Conservation (phyloP, 1,284 basidiomycete species). For the Porogramme epimiltina region DNA sequence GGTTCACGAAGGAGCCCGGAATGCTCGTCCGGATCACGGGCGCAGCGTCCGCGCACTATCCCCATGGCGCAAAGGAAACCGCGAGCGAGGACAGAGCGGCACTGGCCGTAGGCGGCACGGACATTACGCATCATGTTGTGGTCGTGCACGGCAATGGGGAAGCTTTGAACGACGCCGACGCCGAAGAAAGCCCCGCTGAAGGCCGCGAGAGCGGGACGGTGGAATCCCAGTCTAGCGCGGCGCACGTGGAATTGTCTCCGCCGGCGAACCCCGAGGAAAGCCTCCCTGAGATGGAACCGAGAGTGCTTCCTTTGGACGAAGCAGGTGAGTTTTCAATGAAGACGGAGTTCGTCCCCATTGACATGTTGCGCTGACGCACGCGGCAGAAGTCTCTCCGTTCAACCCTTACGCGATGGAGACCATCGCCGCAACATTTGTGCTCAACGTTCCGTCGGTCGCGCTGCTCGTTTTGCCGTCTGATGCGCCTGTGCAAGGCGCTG, state of each 20-base stretch:
- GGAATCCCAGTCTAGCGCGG: not conserved
- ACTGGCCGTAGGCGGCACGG: conserved; percentile 29
- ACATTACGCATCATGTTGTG: conserved; percentile 61
- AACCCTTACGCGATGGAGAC: conserved; percentile 62
- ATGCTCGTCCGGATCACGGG: too few species aligned
- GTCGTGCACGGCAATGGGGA: conserved; percentile 54
- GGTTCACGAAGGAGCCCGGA: conserved; percentile 43
- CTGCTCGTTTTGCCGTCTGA: conserved; percentile 66
- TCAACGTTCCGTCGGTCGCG: conserved; percentile 69
- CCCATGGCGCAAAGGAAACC: too few species aligned
- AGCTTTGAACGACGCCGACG: conserved; percentile 44
- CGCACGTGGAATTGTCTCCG: conserved; percentile 3
- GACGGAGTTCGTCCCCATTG: too few species aligned
- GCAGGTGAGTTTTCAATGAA: too few species aligned
- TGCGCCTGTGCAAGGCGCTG: conserved; percentile 57
- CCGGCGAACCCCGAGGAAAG: not conserved
- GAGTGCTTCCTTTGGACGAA: not conserved
- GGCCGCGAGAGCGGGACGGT: conserved; percentile 1
- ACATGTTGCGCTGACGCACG: too few species aligned
- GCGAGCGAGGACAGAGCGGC: conserved; percentile 24
- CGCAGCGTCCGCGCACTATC: too few species aligned
- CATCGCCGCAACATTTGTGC: conserved; percentile 66
- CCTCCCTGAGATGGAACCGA: not conserved
- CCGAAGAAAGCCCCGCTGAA: conserved; percentile 22
- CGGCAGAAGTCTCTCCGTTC: conserved; percentile 46